phyloP scores from a whole-genome alignment of 2,329 filamentous ascomycete species.

The Pleurostoma richardsiae region DNA sequence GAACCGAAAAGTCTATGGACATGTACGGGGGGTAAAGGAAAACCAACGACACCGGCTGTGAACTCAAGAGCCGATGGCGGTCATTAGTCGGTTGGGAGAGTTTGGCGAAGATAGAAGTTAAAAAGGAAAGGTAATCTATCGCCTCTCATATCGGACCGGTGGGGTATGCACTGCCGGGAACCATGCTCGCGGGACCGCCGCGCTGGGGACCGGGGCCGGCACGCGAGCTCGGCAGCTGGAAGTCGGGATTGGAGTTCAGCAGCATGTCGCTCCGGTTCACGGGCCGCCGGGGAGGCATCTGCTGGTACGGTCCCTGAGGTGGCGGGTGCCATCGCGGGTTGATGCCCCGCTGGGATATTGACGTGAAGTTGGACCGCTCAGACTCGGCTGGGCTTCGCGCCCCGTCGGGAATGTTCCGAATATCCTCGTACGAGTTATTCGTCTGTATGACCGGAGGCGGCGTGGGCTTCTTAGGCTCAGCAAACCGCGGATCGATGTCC shows the following conservation, averaged over 20 bases:
- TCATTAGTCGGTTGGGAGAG: not conserved
- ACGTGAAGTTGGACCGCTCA: slow-evolving; percentile 82
- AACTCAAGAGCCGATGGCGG: not conserved
- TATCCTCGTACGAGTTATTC: slow-evolving; percentile 24
- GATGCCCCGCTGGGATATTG: slow-evolving; percentile 79
- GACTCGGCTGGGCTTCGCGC: slow-evolving; percentile 70
- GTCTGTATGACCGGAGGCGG: slow-evolving; percentile 16
- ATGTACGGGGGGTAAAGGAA: not conserved
- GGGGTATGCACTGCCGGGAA: slow-evolving; percentile 52
- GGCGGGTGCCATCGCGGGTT: slow-evolving; percentile 80
- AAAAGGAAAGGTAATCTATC: not conserved
- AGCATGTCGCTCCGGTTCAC: slow-evolving; percentile 65
- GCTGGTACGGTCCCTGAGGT: slow-evolving; percentile 28
- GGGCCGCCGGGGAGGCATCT: slow-evolving; percentile 36
- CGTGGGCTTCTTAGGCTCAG: slow-evolving; percentile 36
- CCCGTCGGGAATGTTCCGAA: slow-evolving; percentile 32
- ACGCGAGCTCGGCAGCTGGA: slow-evolving; percentile 55
- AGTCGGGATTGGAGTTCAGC: slow-evolving; percentile 79
- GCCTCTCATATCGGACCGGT: slow-evolving; percentile 12
- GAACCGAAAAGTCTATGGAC: not conserved
- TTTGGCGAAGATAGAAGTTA: not conserved
- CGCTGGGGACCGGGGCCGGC: slow-evolving; percentile 6
- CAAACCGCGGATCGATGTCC: slow-evolving; percentile 87
- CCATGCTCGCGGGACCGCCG: slow-evolving; percentile 33
- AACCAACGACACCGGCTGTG: not conserved